Evolutionary conservation across 768 basidiomycete genomes (phyloP), one percentile per base, ranked within the genome.

Genomic region (Cystobasidium tubakii): DNA sequence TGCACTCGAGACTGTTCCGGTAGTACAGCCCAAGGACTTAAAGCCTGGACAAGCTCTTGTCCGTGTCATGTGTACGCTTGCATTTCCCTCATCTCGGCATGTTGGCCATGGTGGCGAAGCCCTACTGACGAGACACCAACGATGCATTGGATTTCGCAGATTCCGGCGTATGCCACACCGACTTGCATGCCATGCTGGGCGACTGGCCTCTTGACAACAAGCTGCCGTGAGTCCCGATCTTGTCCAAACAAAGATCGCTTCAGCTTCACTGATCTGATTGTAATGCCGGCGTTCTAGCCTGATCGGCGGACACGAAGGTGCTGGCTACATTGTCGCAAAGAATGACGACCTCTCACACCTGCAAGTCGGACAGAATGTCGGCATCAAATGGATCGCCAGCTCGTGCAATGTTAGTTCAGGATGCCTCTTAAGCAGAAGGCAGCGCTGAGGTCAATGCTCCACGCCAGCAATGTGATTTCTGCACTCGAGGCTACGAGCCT

Each of bases 301-400:
- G 57, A 86, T 91, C 71, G 90, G 90, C 17, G 90, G 92, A 0
- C 91, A 92, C 79, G 89, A 92, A 81, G 91, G 91, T 76, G 90
- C 90, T 21, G 69, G n/a, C n/a, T 82, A 84, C 53, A 82, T 95
- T 70, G 88, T 92, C 53, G 91, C 91, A 27, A 90, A 93, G 77
- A 91, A 87, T 25, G 83, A 84, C 9, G 82, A 88, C 79, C 88
- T 83, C 55, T 86, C 85, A 12, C 85, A 86, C 0, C 85, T 92
- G 74, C 86, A 89, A 79, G 74, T 91, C 43, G 91, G 91, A 23
- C 87, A 91, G 75, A 86, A 75, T 44, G 73, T 77, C 23, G 76
- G 73, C 4, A 67, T 78, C 77, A 78, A 78, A 69, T 78, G 77
- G 79, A 77, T 79, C 39, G 79, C 78, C 29, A 77, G 77, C 73